Evolutionary conservation across 1,284 basidiomycete species (phyloP), one percentile per base, ranked within the genome.

Genomic region (Athelia psychrophila): DNA sequence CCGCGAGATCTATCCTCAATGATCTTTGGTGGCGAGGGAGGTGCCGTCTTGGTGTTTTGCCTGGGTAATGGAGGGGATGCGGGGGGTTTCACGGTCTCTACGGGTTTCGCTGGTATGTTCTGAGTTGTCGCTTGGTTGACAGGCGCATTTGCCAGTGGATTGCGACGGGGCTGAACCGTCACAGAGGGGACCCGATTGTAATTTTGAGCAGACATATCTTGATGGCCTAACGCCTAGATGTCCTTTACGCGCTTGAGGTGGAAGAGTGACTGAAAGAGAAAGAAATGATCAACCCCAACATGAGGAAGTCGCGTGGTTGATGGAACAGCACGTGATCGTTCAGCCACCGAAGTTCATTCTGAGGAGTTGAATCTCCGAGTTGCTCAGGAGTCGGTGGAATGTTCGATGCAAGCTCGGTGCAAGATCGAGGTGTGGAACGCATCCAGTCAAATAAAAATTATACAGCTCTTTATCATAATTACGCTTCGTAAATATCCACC

Each of bases 31-130:
- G 93, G 93, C 0, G 88, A 89, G 0, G 91, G 90, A 0, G 91
- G 91, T 0, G 83, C 77, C 3, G 86, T 83, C 71, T 93, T 93
- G 56, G 82, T 86, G 65, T 89, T 91, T 72, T 91, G 88, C 51
- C 88, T 77, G 36, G 84, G 83, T 9, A 91, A 66, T 4, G 88
- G 89, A 2, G 87, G 85, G 1, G 78, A 79, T 15, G 74, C 58
- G 0, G 77, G 70, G 53, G 63, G 62, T 55, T 72, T 78, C 56
- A 42, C 38, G 5, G 38, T 22, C 33, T 66, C 64, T 13, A 49
- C 60, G 47, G 55, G 64, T 20, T 58, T 49, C 24, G 44, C 19
- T 16, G 44, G 44, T 4, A n/a, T n/a, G 19, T 22, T 22, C 10
- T 47, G 55, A 9, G 45, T 47, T 27, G 35, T 46, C 2, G 54